phyloP scores from a whole-genome alignment of 2,329 filamentous ascomycete genomes.

The Shiraia bambusicola region DNA sequence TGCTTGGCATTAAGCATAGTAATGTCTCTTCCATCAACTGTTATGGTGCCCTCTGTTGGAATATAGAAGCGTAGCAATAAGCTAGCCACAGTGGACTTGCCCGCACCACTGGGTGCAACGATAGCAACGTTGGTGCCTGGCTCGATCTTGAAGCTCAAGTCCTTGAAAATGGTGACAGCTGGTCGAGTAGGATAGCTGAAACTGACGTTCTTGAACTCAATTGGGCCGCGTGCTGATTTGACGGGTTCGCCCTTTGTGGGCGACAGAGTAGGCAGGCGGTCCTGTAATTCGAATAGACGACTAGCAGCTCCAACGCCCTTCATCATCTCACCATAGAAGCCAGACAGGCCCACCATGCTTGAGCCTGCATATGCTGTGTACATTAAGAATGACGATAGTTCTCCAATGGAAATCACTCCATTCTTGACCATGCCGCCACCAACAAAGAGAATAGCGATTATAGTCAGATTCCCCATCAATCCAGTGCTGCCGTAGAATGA shows the following conservation, averaged over 20 bases:
- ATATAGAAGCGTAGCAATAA: conserved; percentile 89
- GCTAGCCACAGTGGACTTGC: conserved; percentile 94
- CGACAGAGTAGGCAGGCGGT: conserved; percentile 82
- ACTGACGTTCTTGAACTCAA: conserved; percentile 79
- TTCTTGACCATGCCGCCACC: conserved; percentile 87
- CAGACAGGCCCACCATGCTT: conserved; percentile 89
- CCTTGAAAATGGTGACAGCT: conserved; percentile 86
- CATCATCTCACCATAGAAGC: conserved; percentile 98
- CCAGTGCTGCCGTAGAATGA: conserved; percentile 87
- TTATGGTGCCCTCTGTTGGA: conserved; percentile 73
- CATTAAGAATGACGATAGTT: conserved; percentile 96
- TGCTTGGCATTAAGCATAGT: conserved; percentile 89
- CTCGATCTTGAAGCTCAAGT: conserved; percentile 85
- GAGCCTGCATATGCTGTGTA: conserved; percentile 87
- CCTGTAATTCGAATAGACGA: conserved; percentile 91
- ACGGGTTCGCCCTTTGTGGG: conserved; percentile 81
- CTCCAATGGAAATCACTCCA: conserved; percentile 84
- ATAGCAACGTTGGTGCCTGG: conserved; percentile 94
- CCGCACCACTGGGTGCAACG: conserved; percentile 92
- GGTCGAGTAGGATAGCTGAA: conserved; percentile 95
- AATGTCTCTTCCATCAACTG: conserved; percentile 82
- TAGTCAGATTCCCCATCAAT: conserved; percentile 94
- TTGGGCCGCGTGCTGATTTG: conserved; percentile 79
- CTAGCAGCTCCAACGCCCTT: conserved; percentile 98
- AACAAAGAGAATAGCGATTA: conserved; percentile 84